Evolutionary conservation across 495 filamentous ascomycete species (phyloP), one percentile per base, ranked within the genome.

Genomic region (Aspergillus olivimuriae): DNA sequence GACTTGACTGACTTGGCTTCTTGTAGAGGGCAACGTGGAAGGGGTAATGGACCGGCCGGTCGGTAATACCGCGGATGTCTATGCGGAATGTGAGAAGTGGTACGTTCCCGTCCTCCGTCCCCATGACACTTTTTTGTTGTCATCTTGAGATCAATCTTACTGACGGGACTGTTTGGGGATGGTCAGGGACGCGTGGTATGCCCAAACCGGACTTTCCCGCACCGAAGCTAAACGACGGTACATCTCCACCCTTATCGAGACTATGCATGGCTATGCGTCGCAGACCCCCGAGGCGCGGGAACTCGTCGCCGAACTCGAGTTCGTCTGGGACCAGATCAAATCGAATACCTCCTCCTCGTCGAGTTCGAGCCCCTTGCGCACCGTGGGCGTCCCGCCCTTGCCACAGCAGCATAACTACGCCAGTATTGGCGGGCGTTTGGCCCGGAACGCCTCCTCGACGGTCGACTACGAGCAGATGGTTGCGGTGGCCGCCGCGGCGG

Each of bases 271-370:
- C 50, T 96, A 91, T 60, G 92, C 92, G 30, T 83, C 78, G 20
- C 82, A 81, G 45, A 89, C 88, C 10, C 75, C 85, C 36, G 89
- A 95, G 62, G 88, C 86, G 2, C 74, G 88, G 32, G 87, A 89
- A 61, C 73, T 98, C 6, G 87, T 97, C 26, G 69, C 81, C n/a
- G 94, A 98, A 62, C 77, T 98, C 14, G 92, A 96, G 65, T 98
- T 96, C 56, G 89, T 98, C 34, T 98, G 92, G 92, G 88, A 95
- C 50, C 94, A 97, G 59, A 86, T 97, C 43, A 92, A 91, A 64
- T 84, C 77, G 41, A 95, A 94, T 53, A 76, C 76, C 18, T 68
- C 78, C 0, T 82, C 82, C 10, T 79, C 78, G 2, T 72, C 77
- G 5, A 76, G 77, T 1, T 76, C 78, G 4, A 65, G 68, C 43